Percentiles rank a stretch among this genome's conserved stretches.
phyloP scores from a whole-genome alignment of 192 early-diverging fungal species.

The Backusella mclennaniae region DNA sequence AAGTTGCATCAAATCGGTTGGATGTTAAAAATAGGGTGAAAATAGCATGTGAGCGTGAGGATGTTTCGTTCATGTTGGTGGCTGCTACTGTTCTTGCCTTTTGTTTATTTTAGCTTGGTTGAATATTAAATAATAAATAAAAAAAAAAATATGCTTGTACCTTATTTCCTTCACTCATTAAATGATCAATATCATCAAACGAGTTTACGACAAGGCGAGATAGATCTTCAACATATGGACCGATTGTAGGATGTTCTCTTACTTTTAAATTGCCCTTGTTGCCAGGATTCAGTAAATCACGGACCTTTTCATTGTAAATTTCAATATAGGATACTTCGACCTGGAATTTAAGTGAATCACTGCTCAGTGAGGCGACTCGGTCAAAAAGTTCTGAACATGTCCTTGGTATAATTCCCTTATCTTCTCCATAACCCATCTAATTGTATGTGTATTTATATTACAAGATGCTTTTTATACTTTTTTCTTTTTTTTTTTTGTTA shows the following conservation, averaged over 20 bases:
- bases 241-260: conserved; percentile 75
- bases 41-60: conserved; percentile 85
- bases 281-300: conserved; percentile 76
- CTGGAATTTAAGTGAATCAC: conserved; percentile 46
- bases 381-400: conserved; percentile 79
- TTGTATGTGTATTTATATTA: not conserved
- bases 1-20: conserved; percentile 44
- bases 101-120: not conserved
- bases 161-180: conserved; percentile 81
- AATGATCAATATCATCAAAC: conserved; percentile 61
- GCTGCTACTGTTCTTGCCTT: conserved; percentile 86
- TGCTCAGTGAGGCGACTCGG: conserved; percentile 44
- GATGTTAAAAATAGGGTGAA: conserved; percentile 75
- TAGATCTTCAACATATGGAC: conserved; percentile 92
- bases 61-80: conserved; percentile 93
- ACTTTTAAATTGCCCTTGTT: conserved; percentile 72
- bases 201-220: conserved; percentile 79
- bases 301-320: conserved; percentile 85
- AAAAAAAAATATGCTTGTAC: conserved; percentile 28
- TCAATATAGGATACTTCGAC: conserved; percentile 91
- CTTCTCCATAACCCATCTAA: conserved; percentile 68
- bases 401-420: conserved; percentile 85
- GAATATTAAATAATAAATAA: not conserved
- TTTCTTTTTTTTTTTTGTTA: conserved; percentile 19
- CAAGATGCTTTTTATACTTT: not conserved